phyloP scores from a whole-genome alignment of 2,329 filamentous ascomycete genomes.

The Coniella lustricola region DNA sequence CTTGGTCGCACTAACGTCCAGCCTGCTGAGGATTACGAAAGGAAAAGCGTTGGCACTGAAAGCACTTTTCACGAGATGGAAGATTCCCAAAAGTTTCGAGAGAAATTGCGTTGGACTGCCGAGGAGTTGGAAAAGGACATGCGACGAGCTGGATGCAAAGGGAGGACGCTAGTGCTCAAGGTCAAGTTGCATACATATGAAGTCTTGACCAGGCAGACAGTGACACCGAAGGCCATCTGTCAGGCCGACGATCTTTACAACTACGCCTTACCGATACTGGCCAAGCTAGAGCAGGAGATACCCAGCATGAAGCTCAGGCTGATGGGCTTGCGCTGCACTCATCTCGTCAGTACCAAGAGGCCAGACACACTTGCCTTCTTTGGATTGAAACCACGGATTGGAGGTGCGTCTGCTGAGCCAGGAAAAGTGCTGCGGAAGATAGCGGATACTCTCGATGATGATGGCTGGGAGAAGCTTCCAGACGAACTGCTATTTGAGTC shows the following conservation, averaged over 20 bases:
- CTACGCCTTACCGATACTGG: conserved; percentile 72
- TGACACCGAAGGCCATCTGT: conserved; percentile 64
- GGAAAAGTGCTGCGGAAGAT: conserved; percentile 11
- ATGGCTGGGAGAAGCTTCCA: conserved; percentile 61
- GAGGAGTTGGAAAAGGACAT: conserved; percentile 85
- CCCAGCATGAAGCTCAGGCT: conserved; percentile 72
- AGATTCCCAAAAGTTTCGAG: conserved; percentile 58
- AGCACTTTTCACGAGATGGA: conserved; percentile 80
- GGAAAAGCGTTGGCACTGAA: conserved; percentile 92
- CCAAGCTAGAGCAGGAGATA: conserved; percentile 77
- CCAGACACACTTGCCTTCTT: conserved; percentile 74
- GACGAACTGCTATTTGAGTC: conserved; percentile 49
- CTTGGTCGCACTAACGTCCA: conserved; percentile 79
- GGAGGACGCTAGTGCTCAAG: conserved; percentile 85
- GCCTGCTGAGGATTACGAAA: conserved; percentile 80
- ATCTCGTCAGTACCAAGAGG: conserved; percentile 81
- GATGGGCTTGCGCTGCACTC: conserved; percentile 83
- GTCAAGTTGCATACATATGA: conserved; percentile 93
- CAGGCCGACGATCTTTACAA: conserved; percentile 77
- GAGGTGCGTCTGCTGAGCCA: conserved; percentile 1
- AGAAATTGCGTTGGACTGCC: conserved; percentile 73
- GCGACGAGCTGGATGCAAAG: conserved; percentile 71
- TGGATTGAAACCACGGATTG: conserved; percentile 43
- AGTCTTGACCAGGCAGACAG: conserved; percentile 75
- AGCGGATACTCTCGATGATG: conserved; percentile 27